Conservation (phyloP, 1,284 basidiomycete genomes). For the Ceratobasidium papillatum region DNA sequence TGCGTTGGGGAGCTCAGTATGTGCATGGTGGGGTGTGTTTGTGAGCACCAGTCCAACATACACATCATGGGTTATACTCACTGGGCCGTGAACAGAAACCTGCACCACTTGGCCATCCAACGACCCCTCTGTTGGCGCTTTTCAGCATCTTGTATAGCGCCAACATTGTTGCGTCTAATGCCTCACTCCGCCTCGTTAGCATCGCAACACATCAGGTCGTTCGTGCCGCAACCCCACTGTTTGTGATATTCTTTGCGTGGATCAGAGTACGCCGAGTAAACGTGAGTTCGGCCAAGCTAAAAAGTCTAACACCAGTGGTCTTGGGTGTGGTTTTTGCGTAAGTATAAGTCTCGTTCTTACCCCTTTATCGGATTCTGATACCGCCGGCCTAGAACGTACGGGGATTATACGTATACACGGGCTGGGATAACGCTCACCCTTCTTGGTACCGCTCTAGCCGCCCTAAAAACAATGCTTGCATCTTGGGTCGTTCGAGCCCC, state of each 20-base stretch:
- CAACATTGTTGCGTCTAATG: conserved; percentile 92
- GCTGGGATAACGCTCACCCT: conserved; percentile 86
- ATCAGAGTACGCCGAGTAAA: conserved; percentile 44
- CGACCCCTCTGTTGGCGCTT: conserved; percentile 67
- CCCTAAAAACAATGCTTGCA: conserved; percentile 90
- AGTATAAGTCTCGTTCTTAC: conserved; percentile 53
- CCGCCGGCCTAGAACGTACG: conserved; percentile 71
- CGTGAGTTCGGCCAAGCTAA: conserved; percentile 66
- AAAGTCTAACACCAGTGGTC: conserved; percentile 87
- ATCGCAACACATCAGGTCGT: conserved; percentile 96
- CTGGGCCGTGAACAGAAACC: conserved; percentile 54
- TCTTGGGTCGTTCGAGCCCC: conserved; percentile 64
- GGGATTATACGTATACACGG: conserved; percentile 87
- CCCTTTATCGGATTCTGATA: conserved; percentile 27
- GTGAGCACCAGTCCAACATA: conserved; percentile 49
- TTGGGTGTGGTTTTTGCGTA: conserved; percentile 92
- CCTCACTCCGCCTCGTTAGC: conserved; percentile 87
- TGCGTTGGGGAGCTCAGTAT: conserved; percentile 76
- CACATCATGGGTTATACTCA: not conserved
- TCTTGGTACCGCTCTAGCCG: conserved; percentile 86
- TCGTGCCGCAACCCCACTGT: conserved; percentile 89
- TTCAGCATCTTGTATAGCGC: conserved; percentile 90
- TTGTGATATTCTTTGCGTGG: conserved; percentile 81
- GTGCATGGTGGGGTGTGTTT: conserved; percentile 69
- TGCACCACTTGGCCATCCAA: conserved; percentile 65